Evolutionary conservation across 1,139 yeast genomes (phyloP).

Genomic region (Scheffersomyces insectosa): DNA sequence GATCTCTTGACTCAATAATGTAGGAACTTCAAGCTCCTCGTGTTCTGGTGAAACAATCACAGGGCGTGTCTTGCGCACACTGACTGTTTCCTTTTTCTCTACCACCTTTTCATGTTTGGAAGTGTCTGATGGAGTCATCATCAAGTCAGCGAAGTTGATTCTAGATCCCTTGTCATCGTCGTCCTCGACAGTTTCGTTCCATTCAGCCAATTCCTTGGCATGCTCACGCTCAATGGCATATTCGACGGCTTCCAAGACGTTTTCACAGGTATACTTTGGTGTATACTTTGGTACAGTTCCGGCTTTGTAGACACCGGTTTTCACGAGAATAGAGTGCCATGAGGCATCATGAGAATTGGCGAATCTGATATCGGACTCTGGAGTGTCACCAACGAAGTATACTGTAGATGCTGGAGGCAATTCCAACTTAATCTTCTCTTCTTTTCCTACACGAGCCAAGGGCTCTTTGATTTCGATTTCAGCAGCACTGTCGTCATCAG

Average conservation of each 20-base stretch:
- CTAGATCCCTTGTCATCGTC: conserved; percentile 35
- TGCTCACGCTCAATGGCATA: conserved; percentile 84
- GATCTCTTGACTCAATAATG: conserved; percentile 39
- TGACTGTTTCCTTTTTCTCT: conserved; percentile 3
- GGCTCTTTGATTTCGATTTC: conserved; percentile 29
- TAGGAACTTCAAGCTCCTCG: conserved; percentile 47
- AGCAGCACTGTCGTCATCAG: conserved; percentile 34
- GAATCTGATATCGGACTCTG: conserved; percentile 84
- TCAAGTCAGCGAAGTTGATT: conserved; percentile 48
- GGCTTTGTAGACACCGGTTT: conserved; percentile 83
- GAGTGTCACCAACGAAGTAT: conserved; percentile 91
- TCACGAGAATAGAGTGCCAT: conserved; percentile 82
- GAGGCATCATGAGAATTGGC: conserved; percentile 83
- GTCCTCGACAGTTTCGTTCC: conserved; percentile 56
- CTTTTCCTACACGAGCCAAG: conserved; percentile 29
- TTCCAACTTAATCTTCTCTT: conserved; percentile 49
- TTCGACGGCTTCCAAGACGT: conserved; percentile 78
- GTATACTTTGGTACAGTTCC: conserved; percentile 77
- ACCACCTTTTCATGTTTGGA: conserved; percentile 16
- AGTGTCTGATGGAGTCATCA: conserved; percentile 49
- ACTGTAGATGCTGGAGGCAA: conserved; percentile 84
- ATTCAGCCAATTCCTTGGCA: conserved; percentile 64
- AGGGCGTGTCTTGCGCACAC: conserved; percentile 4
- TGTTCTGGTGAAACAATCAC: conserved; percentile 23
- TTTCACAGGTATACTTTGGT: conserved; percentile 71